Conservation (phyloP, 768 basidiomycete species). For the Pleurotus giganteus region DNA sequence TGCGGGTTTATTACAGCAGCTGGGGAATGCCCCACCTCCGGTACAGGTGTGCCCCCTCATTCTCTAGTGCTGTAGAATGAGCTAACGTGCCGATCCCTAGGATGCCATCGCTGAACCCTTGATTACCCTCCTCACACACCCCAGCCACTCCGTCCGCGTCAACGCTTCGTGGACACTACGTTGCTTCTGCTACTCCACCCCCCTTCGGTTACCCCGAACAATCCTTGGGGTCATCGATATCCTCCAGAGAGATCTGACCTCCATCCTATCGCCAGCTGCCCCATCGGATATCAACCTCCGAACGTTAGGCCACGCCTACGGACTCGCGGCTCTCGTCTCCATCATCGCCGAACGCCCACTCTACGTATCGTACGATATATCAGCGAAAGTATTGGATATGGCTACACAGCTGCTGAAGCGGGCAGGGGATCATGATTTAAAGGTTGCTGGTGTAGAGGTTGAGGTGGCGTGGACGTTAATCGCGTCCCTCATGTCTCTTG, state of each 20-base stretch:
- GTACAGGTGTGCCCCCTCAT: constrained; percentile 57
- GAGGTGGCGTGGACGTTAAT: constrained; percentile 95
- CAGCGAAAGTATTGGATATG: constrained; percentile 87
- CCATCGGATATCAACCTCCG: constrained; percentile 69
- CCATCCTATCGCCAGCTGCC: constrained; percentile 69
- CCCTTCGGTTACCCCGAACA: constrained; percentile 77
- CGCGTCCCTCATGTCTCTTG: constrained; percentile 86
- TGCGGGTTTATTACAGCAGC: constrained; percentile 79
- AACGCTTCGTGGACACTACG: constrained; percentile 85
- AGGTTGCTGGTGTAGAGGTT: constrained; percentile 78
- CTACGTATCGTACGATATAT: constrained; percentile 93
- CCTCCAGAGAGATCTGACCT: constrained; percentile 77
- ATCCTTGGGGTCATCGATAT: constrained; percentile 77
- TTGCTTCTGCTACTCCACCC: constrained; percentile 89
- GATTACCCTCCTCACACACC: constrained; percentile 81
- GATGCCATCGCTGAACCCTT: constrained; percentile 87
- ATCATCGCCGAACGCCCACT: constrained; percentile 85
- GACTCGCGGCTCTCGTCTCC: constrained; percentile 83
- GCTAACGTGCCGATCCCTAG: constrained; percentile 27
- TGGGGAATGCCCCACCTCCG: constrained; percentile 89
- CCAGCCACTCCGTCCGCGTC: constrained; percentile 83
- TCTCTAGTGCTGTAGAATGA: neutral
- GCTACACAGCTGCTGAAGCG: constrained; percentile 88
- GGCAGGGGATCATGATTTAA: constrained; percentile 87
- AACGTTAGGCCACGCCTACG: constrained; percentile 85